phyloP scores from a whole-genome alignment of 176 grass and related monocot genomes.

The Rhipidocladum racemiflorum region DNA sequence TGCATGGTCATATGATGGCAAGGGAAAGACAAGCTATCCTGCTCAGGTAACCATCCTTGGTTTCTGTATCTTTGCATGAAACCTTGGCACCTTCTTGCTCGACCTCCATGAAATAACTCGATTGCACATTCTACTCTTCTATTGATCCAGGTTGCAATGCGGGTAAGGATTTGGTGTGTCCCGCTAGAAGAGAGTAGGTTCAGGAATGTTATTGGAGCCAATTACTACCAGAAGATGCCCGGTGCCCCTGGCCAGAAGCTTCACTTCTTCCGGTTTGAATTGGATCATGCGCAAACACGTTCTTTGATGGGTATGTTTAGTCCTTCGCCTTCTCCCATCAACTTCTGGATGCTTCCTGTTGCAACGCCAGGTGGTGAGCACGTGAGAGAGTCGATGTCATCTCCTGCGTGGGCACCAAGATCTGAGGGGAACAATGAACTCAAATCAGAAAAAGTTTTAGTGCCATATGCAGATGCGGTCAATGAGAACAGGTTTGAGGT shows the following conservation, averaged over 20 bases:
- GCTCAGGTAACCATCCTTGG: conserved; percentile 58
- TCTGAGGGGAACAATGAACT: not conserved
- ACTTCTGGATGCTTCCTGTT: conserved; percentile 39
- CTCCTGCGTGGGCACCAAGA: conserved; percentile 12
- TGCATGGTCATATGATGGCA: conserved; percentile 68
- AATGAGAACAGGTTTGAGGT: conserved; percentile 22
- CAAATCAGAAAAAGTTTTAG: conserved; percentile 32
- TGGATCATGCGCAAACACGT: conserved; percentile 70
- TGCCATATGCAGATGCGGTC: conserved; percentile 45
- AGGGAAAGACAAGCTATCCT: conserved; percentile 69
- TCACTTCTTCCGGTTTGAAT: conserved; percentile 77
- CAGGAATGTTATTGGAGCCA: conserved; percentile 62
- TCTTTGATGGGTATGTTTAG: conserved; percentile 65
- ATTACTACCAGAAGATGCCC: conserved; percentile 57
- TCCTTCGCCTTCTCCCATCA: conserved; percentile 40
- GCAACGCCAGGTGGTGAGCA: conserved; percentile 12
- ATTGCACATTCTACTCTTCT: conserved; percentile 3
- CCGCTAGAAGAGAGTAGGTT: conserved; percentile 64
- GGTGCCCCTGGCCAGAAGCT: conserved; percentile 31
- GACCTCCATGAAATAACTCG: conserved; percentile 22
- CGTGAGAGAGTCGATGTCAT: not conserved
- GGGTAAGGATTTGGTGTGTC: conserved; percentile 44
- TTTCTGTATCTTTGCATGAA: conserved; percentile 15
- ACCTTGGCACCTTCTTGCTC: not conserved
- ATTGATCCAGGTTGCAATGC: conserved; percentile 63